Percentiles rank a stretch among this genome's conserved stretches.
Evolutionary conservation across 768 basidiomycete genomes (phyloP).

Genomic region (Pisolithus tinctorius): DNA sequence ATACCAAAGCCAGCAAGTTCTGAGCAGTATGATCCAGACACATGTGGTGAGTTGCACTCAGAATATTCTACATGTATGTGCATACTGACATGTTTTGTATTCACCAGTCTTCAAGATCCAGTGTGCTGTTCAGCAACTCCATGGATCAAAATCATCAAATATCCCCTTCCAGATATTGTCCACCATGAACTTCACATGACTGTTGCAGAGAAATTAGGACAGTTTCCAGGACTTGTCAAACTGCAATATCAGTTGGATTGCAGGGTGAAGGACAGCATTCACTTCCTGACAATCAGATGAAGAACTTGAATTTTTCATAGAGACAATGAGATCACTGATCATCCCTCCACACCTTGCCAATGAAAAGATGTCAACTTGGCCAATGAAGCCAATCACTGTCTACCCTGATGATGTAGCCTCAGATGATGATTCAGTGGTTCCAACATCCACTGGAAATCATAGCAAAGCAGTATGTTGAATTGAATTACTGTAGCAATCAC

Average conservation of each 20-base stretch:
- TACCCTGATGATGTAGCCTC: neutral
- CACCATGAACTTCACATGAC: neutral
- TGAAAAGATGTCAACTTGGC: neutral
- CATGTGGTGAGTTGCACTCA: neutral
- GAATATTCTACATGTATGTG: neutral
- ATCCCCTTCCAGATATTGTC: constrained; percentile 2
- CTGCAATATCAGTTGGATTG: constrained; percentile 2
- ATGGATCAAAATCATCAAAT: neutral
- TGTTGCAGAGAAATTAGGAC: neutral
- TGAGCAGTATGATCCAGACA: neutral
- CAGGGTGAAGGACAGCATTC: neutral
- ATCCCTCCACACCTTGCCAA: neutral
- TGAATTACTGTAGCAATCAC: neutral
- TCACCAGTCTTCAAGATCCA: neutral
- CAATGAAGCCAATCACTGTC: neutral
- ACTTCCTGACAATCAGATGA: neutral
- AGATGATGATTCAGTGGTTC: neutral
- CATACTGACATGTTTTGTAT: neutral
- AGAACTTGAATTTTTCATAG: neutral
- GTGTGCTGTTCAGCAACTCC: neutral
- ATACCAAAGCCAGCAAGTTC: too few relatives aligned
- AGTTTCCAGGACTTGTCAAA: neutral
- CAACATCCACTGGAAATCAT: neutral
- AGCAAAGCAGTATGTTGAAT: neutral
- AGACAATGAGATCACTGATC: neutral